These are phyloP conservation scores for Nemania abortiva DNA, from an alignment of 2,329 filamentous ascomycete species.

Conservation along the genomic window DNA sequence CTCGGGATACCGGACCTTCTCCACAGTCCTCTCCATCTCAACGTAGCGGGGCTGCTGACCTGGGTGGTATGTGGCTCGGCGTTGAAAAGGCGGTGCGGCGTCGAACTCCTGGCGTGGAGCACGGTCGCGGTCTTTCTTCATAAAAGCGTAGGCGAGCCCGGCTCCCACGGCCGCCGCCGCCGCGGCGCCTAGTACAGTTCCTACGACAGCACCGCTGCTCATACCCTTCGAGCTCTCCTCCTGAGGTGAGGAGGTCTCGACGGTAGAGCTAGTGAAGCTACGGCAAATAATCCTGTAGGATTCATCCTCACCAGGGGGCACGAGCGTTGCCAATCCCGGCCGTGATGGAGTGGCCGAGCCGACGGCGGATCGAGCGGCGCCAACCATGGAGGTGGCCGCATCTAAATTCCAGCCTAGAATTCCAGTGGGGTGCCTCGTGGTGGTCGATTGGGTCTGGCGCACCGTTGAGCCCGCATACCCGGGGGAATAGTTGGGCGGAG, in stretches of 20 bases:
- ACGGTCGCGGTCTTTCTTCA: constrained; percentile 66
- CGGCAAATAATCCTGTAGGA: constrained; percentile 49
- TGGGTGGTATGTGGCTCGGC: constrained; percentile 60
- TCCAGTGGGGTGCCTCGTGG: constrained; percentile 56
- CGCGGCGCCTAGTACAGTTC: constrained; percentile 78
- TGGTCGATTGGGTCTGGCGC: constrained; percentile 54
- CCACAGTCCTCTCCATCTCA: constrained; percentile 54
- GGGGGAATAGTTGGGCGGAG: constrained; percentile 53
- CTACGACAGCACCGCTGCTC: constrained; percentile 72
- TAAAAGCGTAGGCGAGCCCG: constrained; percentile 76
- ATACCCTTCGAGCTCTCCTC: constrained; percentile 37
- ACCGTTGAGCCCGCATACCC: constrained; percentile 53
- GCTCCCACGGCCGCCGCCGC: constrained; percentile 78
- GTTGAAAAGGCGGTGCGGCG: constrained; percentile 56
- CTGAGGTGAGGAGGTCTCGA: constrained; percentile 48
- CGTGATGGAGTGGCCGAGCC: constrained; percentile 40
- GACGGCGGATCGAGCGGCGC: constrained; percentile 41
- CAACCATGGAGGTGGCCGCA: constrained; percentile 52
- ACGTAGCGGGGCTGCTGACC: constrained; percentile 53
- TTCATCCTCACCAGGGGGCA: constrained; percentile 39
- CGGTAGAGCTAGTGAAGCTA: constrained; percentile 53
- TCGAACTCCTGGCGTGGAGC: constrained; percentile 56
- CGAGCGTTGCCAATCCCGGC: constrained; percentile 41
- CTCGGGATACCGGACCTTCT: constrained; percentile 56
- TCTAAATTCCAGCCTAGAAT: constrained; percentile 65